A percentile compares a stretch with the other conserved stretches of the same genome.
Evolutionary conservation across 495 filamentous ascomycete genomes (phyloP).

Genomic region (Tuber umbilicatum): DNA sequence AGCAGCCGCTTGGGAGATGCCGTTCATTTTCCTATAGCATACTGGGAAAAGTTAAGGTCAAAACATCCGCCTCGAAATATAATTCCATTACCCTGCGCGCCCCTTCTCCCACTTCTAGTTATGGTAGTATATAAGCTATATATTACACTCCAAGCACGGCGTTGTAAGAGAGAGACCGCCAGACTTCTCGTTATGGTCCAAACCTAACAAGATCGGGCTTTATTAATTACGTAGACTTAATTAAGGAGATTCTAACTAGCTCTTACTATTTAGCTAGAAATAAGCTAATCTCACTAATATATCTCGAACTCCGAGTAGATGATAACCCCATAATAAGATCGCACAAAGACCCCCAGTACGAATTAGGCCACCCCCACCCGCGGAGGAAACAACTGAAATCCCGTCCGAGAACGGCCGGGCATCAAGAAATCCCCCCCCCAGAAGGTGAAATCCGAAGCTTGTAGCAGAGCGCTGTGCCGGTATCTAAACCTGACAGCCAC

Average conservation of each 20-base stretch:
- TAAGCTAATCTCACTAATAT: not conserved
- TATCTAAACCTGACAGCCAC: not conserved
- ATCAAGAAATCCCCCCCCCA: not conserved
- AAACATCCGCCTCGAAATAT: not conserved
- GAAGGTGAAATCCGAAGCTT: not conserved
- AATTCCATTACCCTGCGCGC: not conserved
- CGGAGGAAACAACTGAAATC: not conserved
- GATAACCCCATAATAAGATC: not conserved
- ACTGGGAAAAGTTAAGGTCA: not conserved
- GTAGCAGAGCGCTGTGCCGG: no score
- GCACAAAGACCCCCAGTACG: not conserved
- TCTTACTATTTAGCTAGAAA: not conserved
- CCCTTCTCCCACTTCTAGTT: not conserved
- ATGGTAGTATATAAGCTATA: not conserved
- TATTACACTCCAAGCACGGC: not conserved
- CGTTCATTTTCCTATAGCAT: not conserved
- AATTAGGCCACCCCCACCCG: not conserved
- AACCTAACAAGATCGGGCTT: not conserved
- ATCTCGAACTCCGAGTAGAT: no score
- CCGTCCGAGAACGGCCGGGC: not conserved
- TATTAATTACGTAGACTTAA: not conserved
- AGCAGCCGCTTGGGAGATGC: conserved; percentile 15
- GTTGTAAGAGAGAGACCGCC: not conserved
- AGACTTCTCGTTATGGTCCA: not conserved
- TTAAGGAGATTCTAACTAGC: not conserved